Evolutionary conservation across 2,329 filamentous ascomycete genomes (phyloP).

Genomic region (Nemania sp.): DNA sequence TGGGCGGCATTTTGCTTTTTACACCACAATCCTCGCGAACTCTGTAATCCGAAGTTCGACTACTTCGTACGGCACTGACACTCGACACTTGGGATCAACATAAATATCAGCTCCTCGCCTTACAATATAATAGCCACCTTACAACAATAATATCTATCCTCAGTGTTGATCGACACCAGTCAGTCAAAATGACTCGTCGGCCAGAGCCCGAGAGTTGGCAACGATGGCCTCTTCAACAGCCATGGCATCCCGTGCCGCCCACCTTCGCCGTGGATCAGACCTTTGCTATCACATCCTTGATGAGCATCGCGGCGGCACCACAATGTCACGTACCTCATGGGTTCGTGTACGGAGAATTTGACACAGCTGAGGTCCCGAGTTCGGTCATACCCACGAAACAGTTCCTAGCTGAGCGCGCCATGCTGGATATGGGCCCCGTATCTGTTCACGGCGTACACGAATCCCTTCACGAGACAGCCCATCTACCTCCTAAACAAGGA

Average conservation of each 20-base stretch:
- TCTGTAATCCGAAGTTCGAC: conserved; percentile 9
- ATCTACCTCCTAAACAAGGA: conserved; percentile 11
- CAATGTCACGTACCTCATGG: conserved; percentile 24
- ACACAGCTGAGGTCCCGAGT: conserved; percentile 9
- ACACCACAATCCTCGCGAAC: conserved; percentile 14
- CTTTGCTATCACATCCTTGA: conserved; percentile 51
- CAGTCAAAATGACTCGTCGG: conserved; percentile 20
- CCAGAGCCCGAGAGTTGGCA: conserved; percentile 50
- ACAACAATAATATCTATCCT: conserved; percentile 8
- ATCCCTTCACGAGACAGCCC: conserved; percentile 8
- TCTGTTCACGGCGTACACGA: conserved; percentile 8
- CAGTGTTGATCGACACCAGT: background rate
- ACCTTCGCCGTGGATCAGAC: conserved; percentile 53
- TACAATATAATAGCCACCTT: background rate
- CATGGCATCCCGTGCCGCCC: conserved; percentile 50
- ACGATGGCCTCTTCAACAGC: conserved; percentile 56
- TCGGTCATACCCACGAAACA: conserved; percentile 20
- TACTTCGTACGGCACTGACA: background rate
- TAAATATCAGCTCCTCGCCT: background rate
- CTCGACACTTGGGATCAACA: background rate
- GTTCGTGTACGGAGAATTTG: conserved; percentile 25
- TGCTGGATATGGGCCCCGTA: conserved; percentile 19
- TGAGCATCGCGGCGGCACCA: conserved; percentile 40
- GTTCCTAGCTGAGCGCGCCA: conserved; percentile 17
- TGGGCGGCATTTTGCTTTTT: conserved; percentile 29